These are phyloP conservation scores for Pyrrhoderma lamaoense DNA, from an alignment of 1,284 basidiomycete species.

Conservation along the genomic window DNA sequence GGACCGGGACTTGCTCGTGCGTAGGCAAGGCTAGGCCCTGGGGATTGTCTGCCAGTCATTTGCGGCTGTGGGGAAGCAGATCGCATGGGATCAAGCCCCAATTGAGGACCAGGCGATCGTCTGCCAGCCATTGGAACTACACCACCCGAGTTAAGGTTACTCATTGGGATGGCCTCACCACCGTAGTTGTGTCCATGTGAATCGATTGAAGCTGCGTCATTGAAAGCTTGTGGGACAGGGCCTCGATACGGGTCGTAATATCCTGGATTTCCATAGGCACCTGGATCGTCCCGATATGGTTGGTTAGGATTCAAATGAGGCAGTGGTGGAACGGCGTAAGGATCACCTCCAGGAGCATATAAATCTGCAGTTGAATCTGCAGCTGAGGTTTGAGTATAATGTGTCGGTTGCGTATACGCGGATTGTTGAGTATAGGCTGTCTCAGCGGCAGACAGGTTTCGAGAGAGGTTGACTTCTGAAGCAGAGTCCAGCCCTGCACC, in stretches of 20 bases:
- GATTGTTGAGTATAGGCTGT: constrained; percentile 20
- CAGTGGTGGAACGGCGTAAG: constrained; percentile 78
- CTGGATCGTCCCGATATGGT: constrained; percentile 64
- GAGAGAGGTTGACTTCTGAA: constrained; percentile 49
- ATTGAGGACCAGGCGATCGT: constrained; percentile 42
- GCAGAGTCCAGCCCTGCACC: constrained; percentile 50
- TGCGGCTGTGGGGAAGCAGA: constrained; percentile 11
- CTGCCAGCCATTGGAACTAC: constrained; percentile 37
- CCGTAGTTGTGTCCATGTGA: constrained; percentile 19
- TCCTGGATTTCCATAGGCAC: constrained; percentile 23
- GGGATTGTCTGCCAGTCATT: constrained; percentile 11
- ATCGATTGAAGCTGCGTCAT: constrained; percentile 32
- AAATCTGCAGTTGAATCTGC: constrained; percentile 46
- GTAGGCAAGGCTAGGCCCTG: constrained; percentile 14
- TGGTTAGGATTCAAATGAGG: constrained; percentile 71
- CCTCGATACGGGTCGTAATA: constrained; percentile 77
- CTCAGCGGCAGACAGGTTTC: constrained; percentile 33
- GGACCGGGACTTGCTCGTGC: constrained; percentile 11
- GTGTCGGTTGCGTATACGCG: constrained; percentile 28
- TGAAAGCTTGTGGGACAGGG: constrained; percentile 58
- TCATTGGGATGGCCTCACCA: constrained; percentile 68
- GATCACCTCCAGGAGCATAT: constrained; percentile 42
- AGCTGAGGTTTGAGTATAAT: constrained; percentile 23
- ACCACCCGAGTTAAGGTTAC: constrained; percentile 47
- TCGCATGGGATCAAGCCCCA: constrained; percentile 31